Percentiles rank a stretch among this genome's conserved stretches.
Conservation (phyloP, 208 protist species). For the Acanthamoeba healyi region DNA sequence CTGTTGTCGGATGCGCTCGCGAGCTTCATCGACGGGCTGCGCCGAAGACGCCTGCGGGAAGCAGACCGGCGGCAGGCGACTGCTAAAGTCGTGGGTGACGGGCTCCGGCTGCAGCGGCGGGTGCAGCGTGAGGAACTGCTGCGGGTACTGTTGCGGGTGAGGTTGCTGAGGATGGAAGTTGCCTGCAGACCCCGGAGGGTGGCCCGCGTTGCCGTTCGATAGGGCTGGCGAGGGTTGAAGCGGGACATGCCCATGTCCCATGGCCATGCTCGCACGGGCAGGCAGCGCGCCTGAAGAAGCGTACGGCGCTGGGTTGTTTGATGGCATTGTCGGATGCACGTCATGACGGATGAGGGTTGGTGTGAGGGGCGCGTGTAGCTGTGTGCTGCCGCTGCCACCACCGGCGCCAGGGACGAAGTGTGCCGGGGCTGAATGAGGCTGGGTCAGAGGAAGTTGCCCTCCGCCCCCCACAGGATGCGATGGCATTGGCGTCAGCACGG, state of each 20-base stretch:
- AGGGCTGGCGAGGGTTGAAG: conserved; percentile 16
- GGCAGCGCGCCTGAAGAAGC: background rate
- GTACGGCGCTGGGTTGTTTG: background rate
- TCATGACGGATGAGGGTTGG: background rate
- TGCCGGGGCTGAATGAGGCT: too few relatives aligned
- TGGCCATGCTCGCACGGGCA: background rate
- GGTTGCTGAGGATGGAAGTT: background rate
- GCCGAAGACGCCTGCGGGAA: background rate
- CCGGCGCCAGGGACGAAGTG: background rate
- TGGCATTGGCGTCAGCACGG: background rate
- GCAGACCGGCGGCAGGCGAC: conserved; percentile 3
- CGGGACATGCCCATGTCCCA: background rate
- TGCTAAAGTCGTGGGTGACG: background rate
- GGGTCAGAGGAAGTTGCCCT: too few relatives aligned
- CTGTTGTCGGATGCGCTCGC: conserved; percentile 38
- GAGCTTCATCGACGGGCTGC: background rate
- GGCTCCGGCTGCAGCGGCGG: background rate
- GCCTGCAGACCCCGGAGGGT: background rate
- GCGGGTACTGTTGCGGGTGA: background rate
- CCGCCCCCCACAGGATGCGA: too few relatives aligned
- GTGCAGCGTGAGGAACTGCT: background rate
- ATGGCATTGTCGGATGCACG: too few relatives aligned
- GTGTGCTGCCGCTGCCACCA: background rate
- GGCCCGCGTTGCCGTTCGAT: background rate
- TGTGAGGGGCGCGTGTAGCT: background rate